Evolutionary conservation across 164 flowering plant genomes (phyloP).

Genomic region (Stephania yunnanensis): DNA sequence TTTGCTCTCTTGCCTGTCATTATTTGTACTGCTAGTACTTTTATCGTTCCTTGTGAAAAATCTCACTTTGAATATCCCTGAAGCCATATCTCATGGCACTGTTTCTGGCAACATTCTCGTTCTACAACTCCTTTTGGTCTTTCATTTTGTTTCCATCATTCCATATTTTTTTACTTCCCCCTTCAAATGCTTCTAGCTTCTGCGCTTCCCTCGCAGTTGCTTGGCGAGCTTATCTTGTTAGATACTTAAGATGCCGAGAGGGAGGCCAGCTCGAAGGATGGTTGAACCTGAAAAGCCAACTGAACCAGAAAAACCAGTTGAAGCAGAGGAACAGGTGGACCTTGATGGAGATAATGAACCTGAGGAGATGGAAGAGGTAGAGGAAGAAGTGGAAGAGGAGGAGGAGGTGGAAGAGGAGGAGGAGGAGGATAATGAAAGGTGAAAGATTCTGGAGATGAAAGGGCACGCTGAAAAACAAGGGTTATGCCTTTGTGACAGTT

Average conservation of each 20-base stretch:
- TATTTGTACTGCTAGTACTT: constrained; percentile 28
- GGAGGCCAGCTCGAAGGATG: no score
- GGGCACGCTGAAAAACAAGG: no score
- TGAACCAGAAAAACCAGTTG: constrained; percentile 36
- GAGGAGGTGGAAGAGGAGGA: constrained; percentile 51
- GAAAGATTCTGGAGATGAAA: constrained; percentile 61
- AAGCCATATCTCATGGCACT: no score
- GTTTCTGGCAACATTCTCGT: no score
- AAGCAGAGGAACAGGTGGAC: constrained; percentile 55
- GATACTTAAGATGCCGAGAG: no score
- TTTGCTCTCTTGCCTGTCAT: constrained; percentile 42
- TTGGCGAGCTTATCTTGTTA: no score
- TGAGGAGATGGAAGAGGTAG: constrained; percentile 69
- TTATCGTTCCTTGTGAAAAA: constrained; percentile 44
- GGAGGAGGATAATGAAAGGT: constrained; percentile 67
- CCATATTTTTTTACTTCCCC: no score
- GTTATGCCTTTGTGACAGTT: constrained; percentile 86
- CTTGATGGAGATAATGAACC: constrained; percentile 49
- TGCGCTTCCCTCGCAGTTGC: no score
- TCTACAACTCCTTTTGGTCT: no score
- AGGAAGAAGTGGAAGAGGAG: constrained; percentile 66
- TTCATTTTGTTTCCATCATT: no score
- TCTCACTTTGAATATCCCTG: no score
- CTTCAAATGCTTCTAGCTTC: no score
- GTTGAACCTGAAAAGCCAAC: constrained; percentile 35